A percentile compares a stretch with the other conserved stretches of the same genome.
phyloP scores from a whole-genome alignment of 2,329 filamentous ascomycete genomes.

The Neofusicoccum kwambonambiense region DNA sequence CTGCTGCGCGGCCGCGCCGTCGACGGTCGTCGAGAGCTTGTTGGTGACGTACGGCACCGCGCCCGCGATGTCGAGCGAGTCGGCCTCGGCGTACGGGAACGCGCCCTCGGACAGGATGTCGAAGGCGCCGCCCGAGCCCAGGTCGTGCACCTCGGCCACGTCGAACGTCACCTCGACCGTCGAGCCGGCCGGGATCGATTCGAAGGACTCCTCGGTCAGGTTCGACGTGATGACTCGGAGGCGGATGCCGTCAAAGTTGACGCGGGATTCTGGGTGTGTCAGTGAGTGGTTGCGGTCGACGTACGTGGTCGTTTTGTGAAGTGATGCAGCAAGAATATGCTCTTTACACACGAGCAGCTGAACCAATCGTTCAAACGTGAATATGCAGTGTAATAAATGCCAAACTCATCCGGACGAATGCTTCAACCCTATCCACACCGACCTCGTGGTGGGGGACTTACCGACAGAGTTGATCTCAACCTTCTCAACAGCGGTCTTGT shows the following conservation, averaged over 20 bases:
- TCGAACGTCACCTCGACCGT: conserved; percentile 56
- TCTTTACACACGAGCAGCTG: too few relatives aligned
- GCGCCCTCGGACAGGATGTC: conserved; percentile 57
- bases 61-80: conserved; percentile 54
- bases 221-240: conserved; percentile 47
- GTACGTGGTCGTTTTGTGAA: too few relatives aligned
- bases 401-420: too few relatives aligned
- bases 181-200: conserved; percentile 47
- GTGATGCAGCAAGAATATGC: too few relatives aligned
- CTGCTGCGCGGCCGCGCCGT: conserved; percentile 55
- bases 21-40: conserved; percentile 55
- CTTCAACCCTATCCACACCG: too few relatives aligned
- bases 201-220: conserved; percentile 52
- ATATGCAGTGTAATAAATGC: too few relatives aligned
- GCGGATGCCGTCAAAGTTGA: conserved; percentile 56
- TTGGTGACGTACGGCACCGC: conserved; percentile 60
- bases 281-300: background rate
- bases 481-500: conserved; percentile 55
- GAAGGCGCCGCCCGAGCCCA: conserved; percentile 52
- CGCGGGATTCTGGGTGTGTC: conserved; percentile 35
- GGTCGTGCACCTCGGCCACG: conserved; percentile 56
- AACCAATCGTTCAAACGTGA: too few relatives aligned
- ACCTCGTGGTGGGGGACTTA: too few relatives aligned
- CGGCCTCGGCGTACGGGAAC: conserved; percentile 55
- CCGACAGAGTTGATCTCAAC: conserved; percentile 46